These are phyloP conservation scores for Dalbergia cochinchinensis DNA, from an alignment of 306 rosid species.

Conservation along the genomic window DNA sequence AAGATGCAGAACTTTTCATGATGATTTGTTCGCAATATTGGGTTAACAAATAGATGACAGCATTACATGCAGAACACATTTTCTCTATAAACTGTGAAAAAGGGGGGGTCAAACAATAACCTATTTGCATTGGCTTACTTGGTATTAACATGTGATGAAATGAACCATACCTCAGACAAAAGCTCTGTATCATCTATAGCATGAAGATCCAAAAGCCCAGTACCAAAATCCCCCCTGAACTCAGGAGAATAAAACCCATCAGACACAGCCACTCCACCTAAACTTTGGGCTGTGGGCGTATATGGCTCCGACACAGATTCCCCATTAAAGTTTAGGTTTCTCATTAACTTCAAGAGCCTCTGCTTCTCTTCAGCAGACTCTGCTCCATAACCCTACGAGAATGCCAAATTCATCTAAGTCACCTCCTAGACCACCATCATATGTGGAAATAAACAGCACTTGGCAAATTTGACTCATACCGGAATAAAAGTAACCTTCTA, in stretches of 20 bases:
- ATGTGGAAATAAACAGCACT: constrained; percentile 12
- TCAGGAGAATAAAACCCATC: constrained; percentile 89
- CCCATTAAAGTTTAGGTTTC: constrained; percentile 91
- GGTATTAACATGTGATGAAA: constrained; percentile 19
- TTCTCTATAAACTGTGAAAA: constrained; percentile 16
- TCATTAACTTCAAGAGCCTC: constrained; percentile 90
- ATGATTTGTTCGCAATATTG: neutral
- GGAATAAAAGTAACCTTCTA: constrained; percentile 18
- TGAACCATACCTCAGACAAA: constrained; percentile 77
- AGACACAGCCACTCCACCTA: constrained; percentile 66
- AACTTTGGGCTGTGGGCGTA: constrained; percentile 67
- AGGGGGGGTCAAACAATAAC: neutral
- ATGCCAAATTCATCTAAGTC: constrained; percentile 45
- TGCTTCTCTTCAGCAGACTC: constrained; percentile 99
- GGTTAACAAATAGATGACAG: constrained; percentile 2
- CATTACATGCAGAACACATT: constrained; percentile 19
- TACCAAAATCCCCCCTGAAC: constrained; percentile 96
- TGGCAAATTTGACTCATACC: constrained; percentile 17
- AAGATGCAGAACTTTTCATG: constrained; percentile 28
- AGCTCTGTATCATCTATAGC: constrained; percentile 99
- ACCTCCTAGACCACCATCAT: constrained; percentile 32
- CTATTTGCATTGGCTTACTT: constrained; percentile 2
- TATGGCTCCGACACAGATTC: constrained; percentile 90
- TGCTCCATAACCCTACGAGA: constrained; percentile 86
- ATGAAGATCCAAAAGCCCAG: constrained; percentile 99